Conservation (phyloP, 2,329 filamentous ascomycete species). For the Zasmidium cellare region DNA sequence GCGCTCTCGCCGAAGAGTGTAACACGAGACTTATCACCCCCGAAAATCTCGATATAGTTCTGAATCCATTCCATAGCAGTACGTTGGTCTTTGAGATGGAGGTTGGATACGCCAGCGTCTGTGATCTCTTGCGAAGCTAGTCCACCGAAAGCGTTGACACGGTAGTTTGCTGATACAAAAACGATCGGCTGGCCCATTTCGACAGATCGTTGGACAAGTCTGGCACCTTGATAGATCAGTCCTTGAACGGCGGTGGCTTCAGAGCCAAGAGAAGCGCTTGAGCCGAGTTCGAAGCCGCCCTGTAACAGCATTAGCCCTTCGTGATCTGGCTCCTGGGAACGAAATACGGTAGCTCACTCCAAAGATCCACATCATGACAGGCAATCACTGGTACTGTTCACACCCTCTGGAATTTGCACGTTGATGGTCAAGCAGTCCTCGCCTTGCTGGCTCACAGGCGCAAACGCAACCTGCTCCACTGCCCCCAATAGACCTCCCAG, state of each 20-base stretch:
- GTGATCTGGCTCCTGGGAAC: neutral
- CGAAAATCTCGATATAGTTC: conserved; percentile 25
- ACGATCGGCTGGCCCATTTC: conserved; percentile 63
- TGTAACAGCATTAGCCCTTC: neutral
- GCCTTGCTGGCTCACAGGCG: conserved; percentile 3
- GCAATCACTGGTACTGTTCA: conserved; percentile 25
- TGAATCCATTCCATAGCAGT: conserved; percentile 37
- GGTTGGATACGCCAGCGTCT: conserved; percentile 34
- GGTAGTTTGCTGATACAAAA: conserved; percentile 50
- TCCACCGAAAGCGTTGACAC: conserved; percentile 35
- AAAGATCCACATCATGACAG: conserved; percentile 48
- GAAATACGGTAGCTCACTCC: conserved; percentile 33
- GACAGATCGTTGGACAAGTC: conserved; percentile 43
- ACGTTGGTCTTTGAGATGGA: conserved; percentile 30
- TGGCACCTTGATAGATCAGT: conserved; percentile 40
- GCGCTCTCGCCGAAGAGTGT: conserved; percentile 25
- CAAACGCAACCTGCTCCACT: conserved; percentile 11
- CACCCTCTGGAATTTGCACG: conserved; percentile 5
- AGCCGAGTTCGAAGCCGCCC: conserved; percentile 41
- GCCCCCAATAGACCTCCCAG: conserved; percentile 8
- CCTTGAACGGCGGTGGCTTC: conserved; percentile 21
- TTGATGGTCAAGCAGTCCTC: conserved; percentile 16
- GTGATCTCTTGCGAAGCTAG: conserved; percentile 28
- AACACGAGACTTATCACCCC: conserved; percentile 28
- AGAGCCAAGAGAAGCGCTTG: conserved; percentile 17